Evolutionary conservation across 345 rosid genomes (phyloP), one percentile per base, ranked within the genome.

Genomic region (Pistacia vera): DNA sequence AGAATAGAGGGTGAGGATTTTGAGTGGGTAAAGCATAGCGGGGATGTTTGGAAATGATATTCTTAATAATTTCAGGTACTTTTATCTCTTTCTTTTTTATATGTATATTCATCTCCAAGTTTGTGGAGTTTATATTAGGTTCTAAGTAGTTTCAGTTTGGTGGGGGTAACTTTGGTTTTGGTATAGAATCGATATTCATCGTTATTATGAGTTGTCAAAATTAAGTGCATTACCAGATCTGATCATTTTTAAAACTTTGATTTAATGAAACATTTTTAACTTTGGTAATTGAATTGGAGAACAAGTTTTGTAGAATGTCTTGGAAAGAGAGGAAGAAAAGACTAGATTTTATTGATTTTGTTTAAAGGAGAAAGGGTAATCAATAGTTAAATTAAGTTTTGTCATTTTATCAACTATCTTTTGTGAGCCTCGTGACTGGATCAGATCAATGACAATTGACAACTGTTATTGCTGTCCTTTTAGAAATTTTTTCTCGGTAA

Each of bases 41-140:
- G 22, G 14, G 17, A 68, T 20, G 8, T 68, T 46, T 13, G 57
- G 73, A n/a, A 36, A 71, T 35, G 28, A 71, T 59, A 18, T 57
- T 41, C 33, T 51, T 8, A 35, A 33, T 18, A 14, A 30, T 71
- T 71, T 71, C 64, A 71, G 64, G 64, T 71, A 49, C 57, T 54
- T 54, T 16, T 18, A 54, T 54, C 6, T 12, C 57, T 14, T 13
- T 5, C 7, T 4, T 54, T 54, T 16, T 54, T 41, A 0, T 6
- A 8, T 0, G 9, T 7, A 41, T 41, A 41, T 41, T 41, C 46
- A 41, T 41, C 46, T 41, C 46, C 46, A 41, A 41, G 46, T 41
- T 41, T 41, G 46, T 41, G 41, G 41, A 38, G 41, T 6, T 38
- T 6, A 38, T 38, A 30, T 38, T 52, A 52, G 17, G 18, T n/a